phyloP scores from a whole-genome alignment of 2,329 filamentous ascomycete species.

The Botryosphaeria dothidea region DNA sequence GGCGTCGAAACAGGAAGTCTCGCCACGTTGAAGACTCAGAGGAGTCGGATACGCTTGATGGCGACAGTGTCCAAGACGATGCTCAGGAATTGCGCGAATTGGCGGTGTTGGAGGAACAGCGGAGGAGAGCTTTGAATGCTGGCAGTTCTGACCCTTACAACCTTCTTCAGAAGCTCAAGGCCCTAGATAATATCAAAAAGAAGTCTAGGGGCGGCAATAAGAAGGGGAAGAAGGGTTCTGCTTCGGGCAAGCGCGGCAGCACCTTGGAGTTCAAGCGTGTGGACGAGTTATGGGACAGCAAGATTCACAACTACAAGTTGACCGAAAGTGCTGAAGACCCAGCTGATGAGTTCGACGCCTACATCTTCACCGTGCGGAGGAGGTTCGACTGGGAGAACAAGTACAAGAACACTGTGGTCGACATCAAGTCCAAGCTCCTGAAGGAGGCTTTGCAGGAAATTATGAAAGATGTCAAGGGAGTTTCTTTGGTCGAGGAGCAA shows the following conservation, averaged over 20 bases:
- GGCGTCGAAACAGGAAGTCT: slow-evolving; percentile 19
- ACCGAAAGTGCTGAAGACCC: slow-evolving; percentile 66
- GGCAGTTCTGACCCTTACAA: background rate
- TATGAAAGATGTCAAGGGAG: slow-evolving; percentile 74
- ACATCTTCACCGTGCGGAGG: slow-evolving; percentile 77
- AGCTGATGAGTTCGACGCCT: slow-evolving; percentile 73
- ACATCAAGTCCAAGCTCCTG: slow-evolving; percentile 81
- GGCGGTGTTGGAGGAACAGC: slow-evolving; percentile 12
- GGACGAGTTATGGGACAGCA: slow-evolving; percentile 61
- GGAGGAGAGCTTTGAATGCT: background rate
- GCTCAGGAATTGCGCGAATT: slow-evolving; percentile 11
- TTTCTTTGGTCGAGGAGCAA: slow-evolving; percentile 78
- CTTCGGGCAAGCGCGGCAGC: slow-evolving; percentile 38
- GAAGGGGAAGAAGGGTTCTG: slow-evolving; percentile 24
- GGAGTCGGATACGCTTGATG: slow-evolving; percentile 6
- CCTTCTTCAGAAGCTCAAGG: background rate
- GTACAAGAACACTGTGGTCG: slow-evolving; percentile 71
- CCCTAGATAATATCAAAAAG: slow-evolving; percentile 8
- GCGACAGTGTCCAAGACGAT: background rate
- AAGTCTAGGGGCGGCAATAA: slow-evolving; percentile 19
- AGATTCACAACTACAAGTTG: slow-evolving; percentile 65
- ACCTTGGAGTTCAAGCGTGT: slow-evolving; percentile 70
- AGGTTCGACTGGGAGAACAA: slow-evolving; percentile 85
- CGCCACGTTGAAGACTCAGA: slow-evolving; percentile 14
- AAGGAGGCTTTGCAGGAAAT: slow-evolving; percentile 70